Conservation (phyloP, 352 stramenopile genomes). For the Phytophthora meadii region DNA sequence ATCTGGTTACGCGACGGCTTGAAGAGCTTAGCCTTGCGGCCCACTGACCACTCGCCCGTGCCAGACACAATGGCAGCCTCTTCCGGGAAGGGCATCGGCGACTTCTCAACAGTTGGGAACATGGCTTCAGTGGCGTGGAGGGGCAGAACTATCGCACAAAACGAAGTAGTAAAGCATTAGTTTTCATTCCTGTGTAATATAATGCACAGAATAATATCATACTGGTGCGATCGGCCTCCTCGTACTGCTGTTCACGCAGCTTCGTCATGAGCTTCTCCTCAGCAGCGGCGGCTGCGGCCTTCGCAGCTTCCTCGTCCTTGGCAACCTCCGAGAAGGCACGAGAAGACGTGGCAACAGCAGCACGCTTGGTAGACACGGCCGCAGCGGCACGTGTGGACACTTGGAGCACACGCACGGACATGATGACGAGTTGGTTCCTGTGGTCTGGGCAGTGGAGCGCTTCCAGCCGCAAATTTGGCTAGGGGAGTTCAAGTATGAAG, state of each 20-base stretch:
- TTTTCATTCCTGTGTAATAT: neutral
- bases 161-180: neutral
- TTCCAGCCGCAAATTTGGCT: conserved; percentile 28
- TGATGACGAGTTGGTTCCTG: conserved; percentile 18
- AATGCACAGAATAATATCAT: conserved; percentile 6
- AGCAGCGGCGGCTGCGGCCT: conserved; percentile 38
- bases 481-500: conserved; percentile 9
- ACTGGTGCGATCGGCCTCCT: conserved; percentile 66
- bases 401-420: conserved; percentile 55
- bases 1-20: conserved; percentile 86
- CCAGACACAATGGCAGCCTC: conserved; percentile 73
- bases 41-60: conserved; percentile 64
- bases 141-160: conserved; percentile 59
- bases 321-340: conserved; percentile 57
- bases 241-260: conserved; percentile 57
- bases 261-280: conserved; percentile 59
- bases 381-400: conserved; percentile 31
- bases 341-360: conserved; percentile 14
- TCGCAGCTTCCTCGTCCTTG: conserved; percentile 50
- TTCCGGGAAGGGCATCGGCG: conserved; percentile 65
- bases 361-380: conserved; percentile 20
- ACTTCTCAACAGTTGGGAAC: conserved; percentile 56
- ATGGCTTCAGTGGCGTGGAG: conserved; percentile 60
- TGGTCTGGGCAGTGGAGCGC: conserved; percentile 12
- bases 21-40: conserved; percentile 76